Evolutionary conservation across 352 stramenopile genomes (phyloP).

Genomic region (Pythium dissimile): DNA sequence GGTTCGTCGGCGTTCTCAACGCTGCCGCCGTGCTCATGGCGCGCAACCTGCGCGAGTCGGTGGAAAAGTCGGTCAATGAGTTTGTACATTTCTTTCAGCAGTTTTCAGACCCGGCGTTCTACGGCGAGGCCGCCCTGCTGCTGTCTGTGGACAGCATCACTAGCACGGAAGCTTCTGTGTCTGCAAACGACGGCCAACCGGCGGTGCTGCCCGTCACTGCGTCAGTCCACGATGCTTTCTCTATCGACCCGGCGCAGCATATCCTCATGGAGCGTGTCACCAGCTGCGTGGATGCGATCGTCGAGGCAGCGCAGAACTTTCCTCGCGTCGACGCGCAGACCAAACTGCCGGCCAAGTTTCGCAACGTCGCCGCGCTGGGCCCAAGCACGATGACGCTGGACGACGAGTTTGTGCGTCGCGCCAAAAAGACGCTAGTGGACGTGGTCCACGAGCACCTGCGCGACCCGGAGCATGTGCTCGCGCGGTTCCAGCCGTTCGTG

Average conservation of each 20-base stretch:
- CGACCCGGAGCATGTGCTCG: constrained; percentile 60
- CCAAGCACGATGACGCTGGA: constrained; percentile 78
- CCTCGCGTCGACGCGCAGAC: constrained; percentile 86
- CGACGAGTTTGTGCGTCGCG: constrained; percentile 71
- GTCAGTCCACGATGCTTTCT: constrained; percentile 36
- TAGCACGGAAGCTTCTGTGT: background rate
- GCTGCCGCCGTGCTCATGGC: constrained; percentile 89
- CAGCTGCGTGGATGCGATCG: constrained; percentile 59
- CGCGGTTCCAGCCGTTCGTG: constrained; percentile 69
- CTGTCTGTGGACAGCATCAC: constrained; percentile 51
- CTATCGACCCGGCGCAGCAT: constrained; percentile 54
- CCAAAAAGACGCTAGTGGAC: constrained; percentile 58
- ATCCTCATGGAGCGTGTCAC: constrained; percentile 61
- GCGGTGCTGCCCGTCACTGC: background rate
- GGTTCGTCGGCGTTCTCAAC: constrained; percentile 73
- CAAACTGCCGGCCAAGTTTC: constrained; percentile 60
- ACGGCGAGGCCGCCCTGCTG: constrained; percentile 57
- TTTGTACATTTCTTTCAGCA: constrained; percentile 77
- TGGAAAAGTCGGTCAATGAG: constrained; percentile 76
- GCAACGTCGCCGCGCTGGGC: constrained; percentile 59
- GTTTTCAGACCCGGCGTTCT: constrained; percentile 49
- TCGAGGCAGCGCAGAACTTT: constrained; percentile 85
- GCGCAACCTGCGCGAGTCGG: constrained; percentile 78
- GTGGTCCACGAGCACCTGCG: constrained; percentile 65
- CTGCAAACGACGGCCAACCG: background rate